phyloP scores from a whole-genome alignment of 2,329 filamentous ascomycete genomes.

The Penicillium janthinellum region DNA sequence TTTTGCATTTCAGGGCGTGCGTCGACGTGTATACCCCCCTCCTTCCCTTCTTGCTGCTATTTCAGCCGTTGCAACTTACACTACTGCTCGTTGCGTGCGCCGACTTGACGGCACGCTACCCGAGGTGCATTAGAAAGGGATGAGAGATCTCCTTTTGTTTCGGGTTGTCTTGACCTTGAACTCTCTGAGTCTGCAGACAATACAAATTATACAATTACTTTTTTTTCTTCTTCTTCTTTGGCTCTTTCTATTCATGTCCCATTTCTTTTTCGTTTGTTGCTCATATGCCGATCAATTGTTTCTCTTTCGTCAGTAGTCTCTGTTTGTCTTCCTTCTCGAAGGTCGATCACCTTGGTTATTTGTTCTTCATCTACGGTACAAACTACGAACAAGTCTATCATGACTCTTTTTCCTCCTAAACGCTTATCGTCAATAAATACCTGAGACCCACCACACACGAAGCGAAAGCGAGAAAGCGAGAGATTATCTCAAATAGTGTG shows the following conservation, averaged over 20 bases:
- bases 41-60: conserved; percentile 4
- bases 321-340: conserved; percentile 1
- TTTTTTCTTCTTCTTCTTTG: conserved; percentile 18
- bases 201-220: conserved; percentile 11
- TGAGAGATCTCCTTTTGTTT: conserved; percentile 7
- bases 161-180: not conserved
- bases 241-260: conserved; percentile 17
- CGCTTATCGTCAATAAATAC: not conserved
- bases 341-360: not conserved
- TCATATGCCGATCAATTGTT: not conserved
- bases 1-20: conserved; percentile 15
- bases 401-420: not conserved
- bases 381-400: not conserved
- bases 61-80: not conserved
- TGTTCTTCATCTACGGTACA: not conserved
- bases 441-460: not conserved
- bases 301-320: not conserved
- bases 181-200: not conserved
- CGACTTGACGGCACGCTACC: conserved; percentile 13
- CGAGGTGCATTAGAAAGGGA: conserved; percentile 18
- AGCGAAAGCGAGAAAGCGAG: not conserved
- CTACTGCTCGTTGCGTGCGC: not conserved
- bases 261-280: not conserved
- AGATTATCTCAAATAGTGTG: conserved; percentile 10
- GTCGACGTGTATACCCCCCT: conserved; percentile 19